Evolutionary conservation across 768 basidiomycete genomes (phyloP), one percentile per base, ranked within the genome.

Genomic region (Gautieria morchelliformis): DNA sequence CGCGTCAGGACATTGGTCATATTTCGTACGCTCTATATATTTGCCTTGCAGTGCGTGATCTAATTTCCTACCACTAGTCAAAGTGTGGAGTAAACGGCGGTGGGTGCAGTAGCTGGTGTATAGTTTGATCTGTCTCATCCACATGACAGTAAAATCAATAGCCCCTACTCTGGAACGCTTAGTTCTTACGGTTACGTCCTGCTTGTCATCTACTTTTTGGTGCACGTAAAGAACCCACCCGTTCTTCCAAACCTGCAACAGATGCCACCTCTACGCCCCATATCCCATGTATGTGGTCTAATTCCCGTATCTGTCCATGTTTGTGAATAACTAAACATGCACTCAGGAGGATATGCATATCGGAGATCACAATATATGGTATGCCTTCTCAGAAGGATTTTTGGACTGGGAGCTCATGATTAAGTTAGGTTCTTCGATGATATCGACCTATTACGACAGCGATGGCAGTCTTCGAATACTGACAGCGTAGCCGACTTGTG

Each of bases 31-130:
- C 86, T 12, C 57, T 66, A 67, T 27, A 11, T 22, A 22, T 24
- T 17, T 17, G 12, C 5, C 14, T 44, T n/a, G 10, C 37, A 37
- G 32, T 35, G 37, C 39, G 40, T 37, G 52, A 5, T 35, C 47
- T 62, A 22, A 24, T 33, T 35, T 54, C 45, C 40, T 41, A 52
- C 27, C 51, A 44, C 7, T 63, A 98, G 94, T 99, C 66, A 99
- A 99, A 78, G 93, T 99, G 20, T 99, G 95, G 95, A 90, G 91
- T 65, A 99, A 97, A 73, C 81, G 93, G 71, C 81, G 94, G 89
- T 88, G 56, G 39, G 73, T 42, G 2, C 12, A 24, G 27, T 9
- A 22, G 5, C 3, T 44, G 42, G n/a, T 17, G 22, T 17, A 49
- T 2, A 11, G 15, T 30, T 45, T 32, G 35, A 48, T 9, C 52